Evolutionary conservation across 805 yeast species (phyloP).

Genomic region (Metschnikowia matae): DNA sequence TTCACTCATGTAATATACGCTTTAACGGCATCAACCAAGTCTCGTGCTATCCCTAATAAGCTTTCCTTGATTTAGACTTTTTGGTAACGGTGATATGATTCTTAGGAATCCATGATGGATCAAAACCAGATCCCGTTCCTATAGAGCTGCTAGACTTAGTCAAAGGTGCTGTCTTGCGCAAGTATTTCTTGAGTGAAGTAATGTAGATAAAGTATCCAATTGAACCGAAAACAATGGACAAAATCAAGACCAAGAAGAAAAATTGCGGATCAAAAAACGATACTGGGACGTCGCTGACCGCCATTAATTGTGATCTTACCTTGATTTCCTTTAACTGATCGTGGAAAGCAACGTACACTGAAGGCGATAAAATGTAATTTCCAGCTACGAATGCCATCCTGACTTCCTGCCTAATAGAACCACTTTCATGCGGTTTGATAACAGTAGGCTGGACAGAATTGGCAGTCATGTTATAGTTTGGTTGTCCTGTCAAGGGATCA

Average conservation of each 20-base stretch:
- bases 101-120: conserved; percentile 16
- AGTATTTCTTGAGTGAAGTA: conserved; percentile 42
- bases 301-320: conserved; percentile 53
- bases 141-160: conserved; percentile 11
- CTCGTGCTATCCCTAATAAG: conserved; percentile 7
- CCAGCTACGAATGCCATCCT: conserved; percentile 55
- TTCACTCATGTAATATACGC: background rate
- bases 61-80: conserved; percentile 14
- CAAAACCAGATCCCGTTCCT: conserved; percentile 11
- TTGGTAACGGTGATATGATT: conserved; percentile 10
- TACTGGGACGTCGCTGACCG: conserved; percentile 59
- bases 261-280: conserved; percentile 73
- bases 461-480: conserved; percentile 59
- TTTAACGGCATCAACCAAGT: background rate
- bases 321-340: conserved; percentile 52
- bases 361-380: conserved; percentile 57
- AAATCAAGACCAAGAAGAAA: conserved; percentile 54
- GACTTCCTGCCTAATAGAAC: conserved; percentile 53
- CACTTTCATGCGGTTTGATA: conserved; percentile 47
- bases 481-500: conserved; percentile 49
- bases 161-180: conserved; percentile 36
- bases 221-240: conserved; percentile 25
- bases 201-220: conserved; percentile 44
- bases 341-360: conserved; percentile 48
- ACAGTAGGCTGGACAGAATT: conserved; percentile 58